Conservation (phyloP, 2,329 filamentous ascomycete genomes). For the Penicillium sclerotigenum region DNA sequence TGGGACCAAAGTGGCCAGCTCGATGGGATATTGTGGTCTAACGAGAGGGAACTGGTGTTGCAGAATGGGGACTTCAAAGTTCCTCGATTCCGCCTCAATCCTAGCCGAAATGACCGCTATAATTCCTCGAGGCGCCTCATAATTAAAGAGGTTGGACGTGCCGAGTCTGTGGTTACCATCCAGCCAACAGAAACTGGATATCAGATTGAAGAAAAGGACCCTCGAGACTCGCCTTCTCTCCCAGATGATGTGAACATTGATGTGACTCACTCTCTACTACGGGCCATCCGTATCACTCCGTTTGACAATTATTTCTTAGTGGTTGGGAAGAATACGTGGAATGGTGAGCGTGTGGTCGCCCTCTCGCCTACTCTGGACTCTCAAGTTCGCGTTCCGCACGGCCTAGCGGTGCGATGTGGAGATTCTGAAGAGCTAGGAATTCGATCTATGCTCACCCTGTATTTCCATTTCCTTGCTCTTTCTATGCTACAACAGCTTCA, state of each 20-base stretch:
- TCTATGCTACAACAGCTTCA: constrained; percentile 8
- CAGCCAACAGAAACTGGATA: constrained; percentile 7
- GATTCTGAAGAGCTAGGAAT: constrained; percentile 5
- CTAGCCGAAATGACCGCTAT: constrained; percentile 21
- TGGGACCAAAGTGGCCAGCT: constrained; percentile 16
- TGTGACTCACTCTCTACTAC: constrained; percentile 13
- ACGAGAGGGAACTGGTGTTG: constrained; percentile 30
- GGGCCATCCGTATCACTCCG: constrained; percentile 10
- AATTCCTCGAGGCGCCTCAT: constrained; percentile 24
- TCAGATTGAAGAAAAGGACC: constrained; percentile 7
- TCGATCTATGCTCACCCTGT: constrained; percentile 13
- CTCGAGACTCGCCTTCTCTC: background rate
- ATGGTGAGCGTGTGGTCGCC: constrained; percentile 5
- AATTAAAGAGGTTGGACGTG: constrained; percentile 12
- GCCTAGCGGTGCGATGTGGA: background rate
- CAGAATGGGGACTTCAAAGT: constrained; percentile 25
- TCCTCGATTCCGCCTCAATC: constrained; percentile 26
- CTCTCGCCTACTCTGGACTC: constrained; percentile 14
- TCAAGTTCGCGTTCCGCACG: constrained; percentile 8
- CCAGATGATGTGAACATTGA: constrained; percentile 5
- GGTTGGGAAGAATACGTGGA: constrained; percentile 3
- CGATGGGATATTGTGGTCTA: constrained; percentile 26
- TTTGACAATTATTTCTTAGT: constrained; percentile 14
- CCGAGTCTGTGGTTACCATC: constrained; percentile 1
- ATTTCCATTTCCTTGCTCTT: constrained; percentile 12